These are phyloP conservation scores for Aristolochia fimbriata DNA, from an alignment of 164 flowering plant genomes.

Conservation along the genomic window DNA sequence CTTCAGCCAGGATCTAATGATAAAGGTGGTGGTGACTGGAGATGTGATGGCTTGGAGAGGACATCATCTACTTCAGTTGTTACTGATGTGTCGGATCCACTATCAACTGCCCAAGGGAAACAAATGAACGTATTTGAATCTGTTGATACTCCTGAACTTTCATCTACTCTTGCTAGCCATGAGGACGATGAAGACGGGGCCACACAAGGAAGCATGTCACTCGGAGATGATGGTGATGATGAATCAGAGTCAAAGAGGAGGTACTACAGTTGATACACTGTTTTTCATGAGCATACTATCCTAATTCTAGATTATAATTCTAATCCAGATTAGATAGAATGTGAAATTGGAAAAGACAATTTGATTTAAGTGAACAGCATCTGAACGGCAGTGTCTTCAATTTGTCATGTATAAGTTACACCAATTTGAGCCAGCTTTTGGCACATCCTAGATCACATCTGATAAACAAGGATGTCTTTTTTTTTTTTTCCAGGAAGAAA, in stretches of 20 bases:
- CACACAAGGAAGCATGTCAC: slow-evolving; percentile 41
- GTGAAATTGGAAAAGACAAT: no score
- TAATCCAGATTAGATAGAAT: no score
- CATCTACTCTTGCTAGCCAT: slow-evolving; percentile 48
- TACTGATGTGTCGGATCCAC: slow-evolving; percentile 51
- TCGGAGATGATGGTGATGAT: slow-evolving; percentile 45
- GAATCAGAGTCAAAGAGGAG: slow-evolving; percentile 71
- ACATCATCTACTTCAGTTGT: slow-evolving; percentile 53
- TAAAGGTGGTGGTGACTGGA: slow-evolving; percentile 30
- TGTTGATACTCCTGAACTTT: slow-evolving; percentile 48
- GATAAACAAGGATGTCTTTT: background rate
- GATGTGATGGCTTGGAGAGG: slow-evolving; percentile 43
- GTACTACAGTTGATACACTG: slow-evolving; percentile 15
- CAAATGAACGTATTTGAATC: slow-evolving; percentile 31
- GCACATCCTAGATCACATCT: no score
- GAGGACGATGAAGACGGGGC: slow-evolving; percentile 56
- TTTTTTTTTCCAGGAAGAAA: slow-evolving; percentile 33
- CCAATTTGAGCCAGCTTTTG: no score
- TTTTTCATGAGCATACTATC: no score
- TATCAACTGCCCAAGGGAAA: slow-evolving; percentile 33
- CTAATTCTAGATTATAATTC: no score
- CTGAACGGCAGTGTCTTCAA: no score
- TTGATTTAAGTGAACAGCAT: no score
- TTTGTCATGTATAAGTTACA: no score
- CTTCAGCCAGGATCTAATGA: slow-evolving; percentile 31